Percentiles rank a stretch among this genome's conserved stretches.
Evolutionary conservation across 208 protist genomes (phyloP).

Genomic region (Phytomonas sp.): DNA sequence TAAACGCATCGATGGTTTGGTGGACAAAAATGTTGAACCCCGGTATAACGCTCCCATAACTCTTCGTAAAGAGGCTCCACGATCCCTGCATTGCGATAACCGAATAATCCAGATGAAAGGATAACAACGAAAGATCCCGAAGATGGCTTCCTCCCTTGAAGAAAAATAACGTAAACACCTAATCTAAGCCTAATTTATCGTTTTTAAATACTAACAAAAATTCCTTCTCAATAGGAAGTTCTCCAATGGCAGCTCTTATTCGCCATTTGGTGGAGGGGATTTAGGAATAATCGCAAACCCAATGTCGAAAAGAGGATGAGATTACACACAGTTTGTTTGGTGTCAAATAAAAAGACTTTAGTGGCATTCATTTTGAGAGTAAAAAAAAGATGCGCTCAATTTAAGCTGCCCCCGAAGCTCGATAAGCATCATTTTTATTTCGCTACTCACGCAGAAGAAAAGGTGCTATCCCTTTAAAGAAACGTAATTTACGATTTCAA

Average conservation of each 20-base stretch:
- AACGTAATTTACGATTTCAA: not conserved
- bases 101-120: not conserved
- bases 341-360: not conserved
- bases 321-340: not conserved
- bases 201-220: too few species aligned
- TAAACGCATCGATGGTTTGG: constrained; percentile 42
- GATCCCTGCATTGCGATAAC: constrained; percentile 64
- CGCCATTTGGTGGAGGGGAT: not conserved
- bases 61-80: constrained; percentile 71
- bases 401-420: not conserved
- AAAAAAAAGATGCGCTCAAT: not conserved
- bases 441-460: not conserved
- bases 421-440: not conserved
- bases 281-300: not conserved
- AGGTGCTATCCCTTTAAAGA: not conserved
- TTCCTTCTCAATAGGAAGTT: not conserved
- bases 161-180: constrained; percentile 2
- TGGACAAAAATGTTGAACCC: constrained; percentile 49
- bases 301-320: not conserved
- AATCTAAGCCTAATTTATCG: not conserved
- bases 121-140: constrained; percentile 3
- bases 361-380: not conserved
- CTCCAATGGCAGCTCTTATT: not conserved
- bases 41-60: constrained; percentile 63
- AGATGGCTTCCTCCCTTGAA: not conserved